Base-by-base conservation (phyloP, 441 rosid species). In the Aleurites moluccanus region DNA sequence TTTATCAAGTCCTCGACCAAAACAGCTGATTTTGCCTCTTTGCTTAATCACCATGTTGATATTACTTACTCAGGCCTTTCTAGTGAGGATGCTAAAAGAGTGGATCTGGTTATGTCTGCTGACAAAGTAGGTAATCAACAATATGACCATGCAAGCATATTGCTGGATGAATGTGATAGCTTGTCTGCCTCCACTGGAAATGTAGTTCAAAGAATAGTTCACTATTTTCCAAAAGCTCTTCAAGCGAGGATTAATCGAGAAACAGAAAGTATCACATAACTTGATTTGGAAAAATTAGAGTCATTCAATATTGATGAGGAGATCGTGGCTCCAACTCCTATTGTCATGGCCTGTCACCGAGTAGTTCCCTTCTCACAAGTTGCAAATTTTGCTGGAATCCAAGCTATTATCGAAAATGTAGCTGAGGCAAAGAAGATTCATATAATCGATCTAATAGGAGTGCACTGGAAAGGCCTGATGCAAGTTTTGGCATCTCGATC, bases 401-500 rank as follows among this genome's bases (percentile, higher is more conserved):
- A 65, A 72, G 82, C 89, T 23, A 80, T 90, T 20, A 64, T 85
- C 2, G 94, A 88, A 55, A 76, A 74, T 57, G 84, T 86, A 49
- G 69, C 77, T 0, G 73, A 68, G n/a, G 85, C 86, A 85, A 59
- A 81, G 93, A 60, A 75, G 77, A 62, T 5, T 45, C 30, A 35
- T 52, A 2, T 25, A 0, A 69, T 75, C 9, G 74, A 68, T 21
- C 28, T 50, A 73, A 38, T 18, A 14, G 91, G 91, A 20, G 59
- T 52, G 35, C 90, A 88, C 10, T 86, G 90, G 88, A 80, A 87
- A 13, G 10, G 75, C 38, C 70, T 90, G 72, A 85, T 90, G 88
- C 89, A 84, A 80, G 88, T 87, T 67, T 81, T 87, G 18, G 78
- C 74, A 3, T 78, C 81, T 9, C 77, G 77, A 38, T 15, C 70